Conservation (phyloP, 257 asterid genomes). For the Fraxinus pennsylvanica region DNA sequence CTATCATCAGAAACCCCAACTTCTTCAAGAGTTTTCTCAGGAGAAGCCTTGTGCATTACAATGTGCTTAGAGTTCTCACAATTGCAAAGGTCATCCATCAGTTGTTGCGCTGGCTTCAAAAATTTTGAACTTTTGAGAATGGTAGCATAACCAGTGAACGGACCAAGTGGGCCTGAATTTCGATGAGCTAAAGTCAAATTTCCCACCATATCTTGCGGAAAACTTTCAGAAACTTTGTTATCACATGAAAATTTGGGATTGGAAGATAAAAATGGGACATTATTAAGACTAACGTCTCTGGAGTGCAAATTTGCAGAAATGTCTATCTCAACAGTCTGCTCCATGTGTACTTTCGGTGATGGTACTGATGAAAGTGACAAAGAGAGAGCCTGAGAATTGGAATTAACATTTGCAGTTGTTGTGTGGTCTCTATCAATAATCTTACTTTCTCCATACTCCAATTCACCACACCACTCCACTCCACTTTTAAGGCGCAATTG, state of each 20-base stretch:
- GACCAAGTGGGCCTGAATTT: slow-evolving; percentile 67
- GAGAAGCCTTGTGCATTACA: slow-evolving; percentile 12
- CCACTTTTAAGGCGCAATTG: slow-evolving; percentile 27
- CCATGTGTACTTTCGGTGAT: slow-evolving; percentile 29
- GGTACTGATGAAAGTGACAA: slow-evolving; percentile 67
- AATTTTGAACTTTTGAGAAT: slow-evolving; percentile 62
- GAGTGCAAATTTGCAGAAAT: slow-evolving; percentile 22
- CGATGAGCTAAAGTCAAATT: slow-evolving; percentile 36
- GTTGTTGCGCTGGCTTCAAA: slow-evolving; percentile 62
- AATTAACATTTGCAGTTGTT: slow-evolving; percentile 12
- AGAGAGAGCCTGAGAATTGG: slow-evolving; percentile 52
- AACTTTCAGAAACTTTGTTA: slow-evolving; percentile 18
- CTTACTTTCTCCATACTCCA: slow-evolving; percentile 16
- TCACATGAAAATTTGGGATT: slow-evolving; percentile 18
- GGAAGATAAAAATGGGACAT: slow-evolving; percentile 14
- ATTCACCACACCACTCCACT: slow-evolving; percentile 34
- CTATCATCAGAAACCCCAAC: slow-evolving; percentile 35
- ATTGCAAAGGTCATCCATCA: slow-evolving; percentile 60
- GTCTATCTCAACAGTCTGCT: slow-evolving; percentile 23
- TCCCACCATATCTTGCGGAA: slow-evolving; percentile 18
- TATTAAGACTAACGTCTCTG: neutral
- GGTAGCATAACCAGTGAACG: slow-evolving; percentile 76
- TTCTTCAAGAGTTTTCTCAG: slow-evolving; percentile 29
- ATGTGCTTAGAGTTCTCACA: slow-evolving; percentile 26
- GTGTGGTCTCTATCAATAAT: slow-evolving; percentile 11